Conservation (phyloP, 495 filamentous ascomycete genomes). For the Hypoxylon trugodes region DNA sequence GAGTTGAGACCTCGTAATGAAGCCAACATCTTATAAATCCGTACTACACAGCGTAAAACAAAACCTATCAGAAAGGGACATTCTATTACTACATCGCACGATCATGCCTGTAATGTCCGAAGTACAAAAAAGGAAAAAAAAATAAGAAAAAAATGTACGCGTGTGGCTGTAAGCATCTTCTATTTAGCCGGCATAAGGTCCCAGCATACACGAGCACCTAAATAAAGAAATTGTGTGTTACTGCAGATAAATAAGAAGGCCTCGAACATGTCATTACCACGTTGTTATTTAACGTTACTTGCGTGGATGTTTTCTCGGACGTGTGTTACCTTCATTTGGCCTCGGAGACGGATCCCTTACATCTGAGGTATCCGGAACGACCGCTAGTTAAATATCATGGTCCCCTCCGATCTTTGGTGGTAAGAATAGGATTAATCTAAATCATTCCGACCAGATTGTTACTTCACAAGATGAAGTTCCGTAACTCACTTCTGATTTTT, state of each 20-base stretch:
- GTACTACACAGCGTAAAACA: too few species aligned
- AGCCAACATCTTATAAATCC: too few species aligned
- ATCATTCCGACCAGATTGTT: not conserved
- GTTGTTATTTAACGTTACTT: constrained; percentile 22
- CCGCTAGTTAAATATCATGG: not conserved
- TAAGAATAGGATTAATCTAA: not conserved
- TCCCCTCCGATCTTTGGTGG: not conserved
- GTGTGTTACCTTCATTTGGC: not conserved
- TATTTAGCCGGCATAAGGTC: constrained; percentile 20
- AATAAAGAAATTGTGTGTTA: constrained; percentile 6
- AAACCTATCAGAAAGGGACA: too few species aligned
- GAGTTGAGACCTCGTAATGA: too few species aligned
- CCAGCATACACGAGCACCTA: constrained; percentile 12
- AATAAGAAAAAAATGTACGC: too few species aligned
- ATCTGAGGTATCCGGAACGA: not conserved
- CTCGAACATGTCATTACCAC: constrained; percentile 4
- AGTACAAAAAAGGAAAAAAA: too few species aligned
- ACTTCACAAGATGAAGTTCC: constrained; percentile 9
- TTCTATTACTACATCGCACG: too few species aligned
- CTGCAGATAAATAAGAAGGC: not conserved
- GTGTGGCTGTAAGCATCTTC: not conserved
- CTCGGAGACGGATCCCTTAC: not conserved
- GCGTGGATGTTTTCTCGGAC: not conserved
- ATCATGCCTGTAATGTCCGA: too few species aligned
- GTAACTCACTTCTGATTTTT: not conserved